These are phyloP conservation scores for Cladosporium sp. DNA, from an alignment of 2,329 filamentous ascomycete genomes.

Conservation along the genomic window DNA sequence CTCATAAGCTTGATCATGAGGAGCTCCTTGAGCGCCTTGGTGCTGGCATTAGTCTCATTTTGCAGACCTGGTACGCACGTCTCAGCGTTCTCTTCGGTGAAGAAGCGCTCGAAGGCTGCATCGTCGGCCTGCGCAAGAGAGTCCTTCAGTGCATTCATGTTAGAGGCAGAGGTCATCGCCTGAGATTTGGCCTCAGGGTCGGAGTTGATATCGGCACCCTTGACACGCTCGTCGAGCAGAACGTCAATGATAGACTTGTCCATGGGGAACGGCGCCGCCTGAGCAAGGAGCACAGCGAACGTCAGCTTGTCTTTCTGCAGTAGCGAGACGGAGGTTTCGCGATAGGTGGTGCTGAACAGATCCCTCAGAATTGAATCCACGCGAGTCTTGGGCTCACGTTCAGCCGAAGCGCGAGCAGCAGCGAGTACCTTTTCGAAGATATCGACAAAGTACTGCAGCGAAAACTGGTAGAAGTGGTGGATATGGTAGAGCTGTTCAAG, in stretches of 20 bases:
- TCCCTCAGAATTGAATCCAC: constrained; percentile 88
- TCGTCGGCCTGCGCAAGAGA: constrained; percentile 60
- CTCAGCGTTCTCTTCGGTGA: constrained; percentile 81
- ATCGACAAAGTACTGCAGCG: constrained; percentile 93
- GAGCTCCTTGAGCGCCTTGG: constrained; percentile 77
- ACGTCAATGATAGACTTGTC: constrained; percentile 83
- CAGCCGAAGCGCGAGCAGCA: constrained; percentile 71
- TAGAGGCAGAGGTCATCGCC: constrained; percentile 63
- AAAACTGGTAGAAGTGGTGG: constrained; percentile 99
- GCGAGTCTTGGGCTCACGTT: constrained; percentile 53
- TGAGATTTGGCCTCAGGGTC: constrained; percentile 61
- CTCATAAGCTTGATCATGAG: constrained; percentile 92
- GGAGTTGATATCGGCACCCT: constrained; percentile 74
- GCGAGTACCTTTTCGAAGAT: constrained; percentile 93
- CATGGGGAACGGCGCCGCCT: constrained; percentile 95
- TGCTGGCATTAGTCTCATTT: constrained; percentile 51
- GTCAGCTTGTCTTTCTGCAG: constrained; percentile 93
- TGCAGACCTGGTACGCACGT: constrained; percentile 74
- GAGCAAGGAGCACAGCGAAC: constrained; percentile 88
- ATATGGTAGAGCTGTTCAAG: constrained; percentile 96
- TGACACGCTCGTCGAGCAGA: constrained; percentile 73
- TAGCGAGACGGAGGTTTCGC: constrained; percentile 86
- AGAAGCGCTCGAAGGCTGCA: constrained; percentile 74
- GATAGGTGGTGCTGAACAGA: constrained; percentile 86
- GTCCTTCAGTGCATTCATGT: constrained; percentile 69